Conservation (phyloP, 768 basidiomycete genomes). For the Hygrocybe punicea region DNA sequence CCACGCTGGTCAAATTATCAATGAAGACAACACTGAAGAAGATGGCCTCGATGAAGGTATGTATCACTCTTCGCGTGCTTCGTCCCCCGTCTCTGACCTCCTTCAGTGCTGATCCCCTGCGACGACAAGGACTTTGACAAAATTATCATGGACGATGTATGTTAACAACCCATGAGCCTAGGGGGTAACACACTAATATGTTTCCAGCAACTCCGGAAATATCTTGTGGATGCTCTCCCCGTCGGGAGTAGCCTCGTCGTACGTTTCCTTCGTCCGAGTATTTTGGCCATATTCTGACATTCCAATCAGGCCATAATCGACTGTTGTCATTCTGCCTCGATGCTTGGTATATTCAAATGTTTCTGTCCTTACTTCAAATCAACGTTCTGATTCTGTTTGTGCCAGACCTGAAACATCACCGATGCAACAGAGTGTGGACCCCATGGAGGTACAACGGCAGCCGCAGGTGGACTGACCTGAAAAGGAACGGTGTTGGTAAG, state of each 20-base stretch:
- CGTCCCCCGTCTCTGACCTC: neutral
- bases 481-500: constrained; percentile 27
- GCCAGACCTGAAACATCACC: constrained; percentile 42
- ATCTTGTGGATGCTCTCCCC: constrained; percentile 20
- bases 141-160: constrained; percentile 6
- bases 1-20: constrained; percentile 38
- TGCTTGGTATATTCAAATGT: constrained; percentile 18
- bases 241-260: constrained; percentile 20
- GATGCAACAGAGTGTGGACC: constrained; percentile 45
- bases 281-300: neutral
- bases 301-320: constrained; percentile 14
- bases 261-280: neutral
- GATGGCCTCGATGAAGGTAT: constrained; percentile 45
- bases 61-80: neutral
- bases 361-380: neutral
- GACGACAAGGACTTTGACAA: neutral
- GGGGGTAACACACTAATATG: neutral
- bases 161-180: neutral
- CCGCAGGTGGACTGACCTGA: constrained; percentile 31
- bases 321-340: constrained; percentile 23
- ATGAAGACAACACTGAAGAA: constrained; percentile 36
- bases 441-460: constrained; percentile 47
- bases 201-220: constrained; percentile 17
- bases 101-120: neutral
- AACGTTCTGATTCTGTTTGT: neutral